Evolutionary conservation across 176 grass and related monocot genomes (phyloP).

Genomic region (Aegilops sharonensis): DNA sequence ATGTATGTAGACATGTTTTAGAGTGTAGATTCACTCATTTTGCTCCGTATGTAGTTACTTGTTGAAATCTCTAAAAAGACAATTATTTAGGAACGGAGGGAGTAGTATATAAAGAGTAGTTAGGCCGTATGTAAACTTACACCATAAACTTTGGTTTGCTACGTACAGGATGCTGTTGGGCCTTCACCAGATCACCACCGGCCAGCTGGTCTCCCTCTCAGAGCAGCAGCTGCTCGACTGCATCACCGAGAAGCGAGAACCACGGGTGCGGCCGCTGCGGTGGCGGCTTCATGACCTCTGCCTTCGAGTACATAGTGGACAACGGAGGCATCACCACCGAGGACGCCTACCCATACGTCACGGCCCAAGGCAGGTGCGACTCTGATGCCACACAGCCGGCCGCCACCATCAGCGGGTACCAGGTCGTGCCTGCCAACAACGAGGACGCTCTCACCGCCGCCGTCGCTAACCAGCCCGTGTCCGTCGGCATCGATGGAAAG

Average conservation of each 20-base stretch:
- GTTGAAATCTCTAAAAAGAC: too few relatives aligned
- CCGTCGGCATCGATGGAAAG: neutral
- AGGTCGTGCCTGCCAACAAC: neutral
- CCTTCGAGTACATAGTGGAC: conserved; percentile 4
- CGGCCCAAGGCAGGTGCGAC: neutral
- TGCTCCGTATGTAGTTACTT: too few relatives aligned
- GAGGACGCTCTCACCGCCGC: neutral
- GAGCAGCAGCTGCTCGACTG: conserved; percentile 38
- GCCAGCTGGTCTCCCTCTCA: conserved; percentile 20
- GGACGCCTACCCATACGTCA: neutral
- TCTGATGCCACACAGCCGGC: neutral
- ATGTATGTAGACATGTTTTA: too few relatives aligned
- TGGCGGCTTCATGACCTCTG: neutral
- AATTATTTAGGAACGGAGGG: too few relatives aligned
- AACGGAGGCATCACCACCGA: conserved; percentile 33
- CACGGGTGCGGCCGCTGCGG: neutral
- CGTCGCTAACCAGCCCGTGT: conserved; percentile 12
- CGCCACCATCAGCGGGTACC: neutral
- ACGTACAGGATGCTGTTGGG: conserved; percentile 34
- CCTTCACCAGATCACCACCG: conserved; percentile 29
- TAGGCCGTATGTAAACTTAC: too few relatives aligned
- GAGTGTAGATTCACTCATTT: too few relatives aligned
- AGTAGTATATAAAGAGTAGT: too few relatives aligned
- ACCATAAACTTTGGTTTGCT: too few relatives aligned
- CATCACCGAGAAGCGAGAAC: neutral